Conservation (phyloP, 192 early-diverging fungal species). For the Linnemannia schmuckeri region DNA sequence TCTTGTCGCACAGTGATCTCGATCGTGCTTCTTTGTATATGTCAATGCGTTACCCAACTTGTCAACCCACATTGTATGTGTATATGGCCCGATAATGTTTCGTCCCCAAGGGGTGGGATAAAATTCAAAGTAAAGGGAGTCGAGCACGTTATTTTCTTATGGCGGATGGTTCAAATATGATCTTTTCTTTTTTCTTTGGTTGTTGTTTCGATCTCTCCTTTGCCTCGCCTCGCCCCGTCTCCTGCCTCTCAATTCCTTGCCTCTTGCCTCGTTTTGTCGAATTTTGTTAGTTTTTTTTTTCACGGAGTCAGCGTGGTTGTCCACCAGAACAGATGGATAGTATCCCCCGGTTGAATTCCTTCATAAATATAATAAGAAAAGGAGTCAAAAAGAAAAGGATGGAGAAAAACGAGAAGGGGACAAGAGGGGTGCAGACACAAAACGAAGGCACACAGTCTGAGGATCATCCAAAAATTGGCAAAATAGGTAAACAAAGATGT, state of each 20-base stretch:
- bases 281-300: neutral
- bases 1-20: neutral
- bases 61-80: no score
- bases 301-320: conserved; percentile 1
- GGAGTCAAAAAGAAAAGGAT: neutral
- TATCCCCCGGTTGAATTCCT: conserved; percentile 2
- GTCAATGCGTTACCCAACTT: no score
- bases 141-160: no score
- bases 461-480: neutral
- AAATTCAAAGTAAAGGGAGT: no score
- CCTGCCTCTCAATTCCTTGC: neutral
- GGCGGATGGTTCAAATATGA: no score
- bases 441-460: neutral
- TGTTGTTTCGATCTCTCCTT: neutral
- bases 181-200: no score
- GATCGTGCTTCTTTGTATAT: no score
- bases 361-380: neutral
- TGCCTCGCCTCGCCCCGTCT: neutral
- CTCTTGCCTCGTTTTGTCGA: neutral
- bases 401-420: neutral
- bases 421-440: neutral
- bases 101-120: no score
- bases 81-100: no score
- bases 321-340: neutral
- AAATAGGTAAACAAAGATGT: neutral